Conservation (phyloP, 2,329 filamentous ascomycete species). For the Colletotrichum australisinense region DNA sequence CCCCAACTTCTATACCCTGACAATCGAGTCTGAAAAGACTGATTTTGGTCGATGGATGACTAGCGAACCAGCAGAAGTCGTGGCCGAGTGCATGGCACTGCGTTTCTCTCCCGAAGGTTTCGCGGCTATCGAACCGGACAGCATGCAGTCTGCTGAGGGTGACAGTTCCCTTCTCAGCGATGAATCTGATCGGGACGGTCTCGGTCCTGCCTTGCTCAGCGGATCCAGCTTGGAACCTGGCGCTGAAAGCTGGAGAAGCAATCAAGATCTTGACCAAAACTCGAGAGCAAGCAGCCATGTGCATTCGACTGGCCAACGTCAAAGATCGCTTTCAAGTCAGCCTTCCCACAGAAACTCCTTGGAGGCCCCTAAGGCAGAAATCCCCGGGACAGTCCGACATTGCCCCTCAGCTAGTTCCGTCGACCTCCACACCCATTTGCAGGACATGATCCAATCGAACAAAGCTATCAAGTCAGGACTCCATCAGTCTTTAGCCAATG, state of each 20-base stretch:
- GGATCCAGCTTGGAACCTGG: constrained; percentile 44
- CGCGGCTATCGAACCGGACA: constrained; percentile 23
- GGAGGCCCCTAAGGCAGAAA: constrained; percentile 44
- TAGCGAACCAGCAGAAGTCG: constrained; percentile 82
- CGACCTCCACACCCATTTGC: constrained; percentile 66
- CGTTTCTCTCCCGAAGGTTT: constrained; percentile 51
- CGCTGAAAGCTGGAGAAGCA: constrained; percentile 64
- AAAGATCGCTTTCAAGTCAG: constrained; percentile 63
- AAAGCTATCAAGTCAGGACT: constrained; percentile 67
- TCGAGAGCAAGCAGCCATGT: constrained; percentile 53
- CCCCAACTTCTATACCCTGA: constrained; percentile 86
- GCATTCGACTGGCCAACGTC: constrained; percentile 52
- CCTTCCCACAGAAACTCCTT: constrained; percentile 60
- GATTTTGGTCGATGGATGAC: constrained; percentile 84
- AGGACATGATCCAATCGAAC: constrained; percentile 71
- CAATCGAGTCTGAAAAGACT: constrained; percentile 81
- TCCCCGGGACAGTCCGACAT: constrained; percentile 70
- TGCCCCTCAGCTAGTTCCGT: constrained; percentile 63
- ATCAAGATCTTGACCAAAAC: constrained; percentile 61
- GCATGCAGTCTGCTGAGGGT: constrained; percentile 36
- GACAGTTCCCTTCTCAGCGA: constrained; percentile 40
- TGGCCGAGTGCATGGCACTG: constrained; percentile 82
- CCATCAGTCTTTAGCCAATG: constrained; percentile 66
- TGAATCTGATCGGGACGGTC: constrained; percentile 46
- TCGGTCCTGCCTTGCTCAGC: constrained; percentile 54